A percentile compares a stretch with the other conserved stretches of the same genome.
phyloP scores from a whole-genome alignment of 371 early-diverging fungal species.

The Mortierella sp. region DNA sequence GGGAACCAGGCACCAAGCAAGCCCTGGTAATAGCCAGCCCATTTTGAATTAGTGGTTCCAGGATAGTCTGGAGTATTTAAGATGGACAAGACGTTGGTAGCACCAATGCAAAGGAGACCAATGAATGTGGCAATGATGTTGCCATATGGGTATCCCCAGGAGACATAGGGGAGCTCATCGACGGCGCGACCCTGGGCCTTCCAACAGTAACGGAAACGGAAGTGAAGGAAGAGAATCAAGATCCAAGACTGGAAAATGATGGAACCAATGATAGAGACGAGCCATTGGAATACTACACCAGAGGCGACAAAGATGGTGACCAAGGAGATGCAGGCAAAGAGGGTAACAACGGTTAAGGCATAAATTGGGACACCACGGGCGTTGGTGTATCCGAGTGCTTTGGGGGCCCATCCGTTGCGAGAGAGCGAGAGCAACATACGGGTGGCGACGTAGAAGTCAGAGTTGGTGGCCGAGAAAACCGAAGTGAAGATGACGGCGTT shows the following conservation, averaged over 20 bases:
- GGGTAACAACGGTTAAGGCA: not conserved
- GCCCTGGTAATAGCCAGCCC: not conserved
- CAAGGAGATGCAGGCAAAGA: not conserved
- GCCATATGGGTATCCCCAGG: constrained; percentile 3
- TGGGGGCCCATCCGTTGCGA: constrained; percentile 2
- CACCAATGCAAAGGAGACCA: not conserved
- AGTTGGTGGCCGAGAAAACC: constrained; percentile 1
- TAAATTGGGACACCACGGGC: not conserved
- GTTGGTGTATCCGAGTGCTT: not conserved
- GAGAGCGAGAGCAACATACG: constrained; percentile 3
- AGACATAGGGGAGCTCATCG: not conserved
- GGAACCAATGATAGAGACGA: constrained; percentile 1
- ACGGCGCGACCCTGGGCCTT: not conserved
- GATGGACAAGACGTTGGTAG: not conserved
- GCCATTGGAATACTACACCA: not conserved
- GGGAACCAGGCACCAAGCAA: constrained; percentile 4
- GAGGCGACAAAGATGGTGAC: not conserved
- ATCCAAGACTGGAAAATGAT: constrained; percentile 1
- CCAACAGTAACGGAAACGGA: constrained; percentile 6
- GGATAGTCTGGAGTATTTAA: not conserved
- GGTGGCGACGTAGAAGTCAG: constrained; percentile 1
- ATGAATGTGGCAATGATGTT: not conserved
- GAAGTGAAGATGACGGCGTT: constrained; percentile 2
- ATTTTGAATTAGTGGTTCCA: not conserved
- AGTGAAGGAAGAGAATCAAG: constrained; percentile 1